Base-by-base conservation (phyloP, 1,284 basidiomycete genomes). In the Agaricales sp. region DNA sequence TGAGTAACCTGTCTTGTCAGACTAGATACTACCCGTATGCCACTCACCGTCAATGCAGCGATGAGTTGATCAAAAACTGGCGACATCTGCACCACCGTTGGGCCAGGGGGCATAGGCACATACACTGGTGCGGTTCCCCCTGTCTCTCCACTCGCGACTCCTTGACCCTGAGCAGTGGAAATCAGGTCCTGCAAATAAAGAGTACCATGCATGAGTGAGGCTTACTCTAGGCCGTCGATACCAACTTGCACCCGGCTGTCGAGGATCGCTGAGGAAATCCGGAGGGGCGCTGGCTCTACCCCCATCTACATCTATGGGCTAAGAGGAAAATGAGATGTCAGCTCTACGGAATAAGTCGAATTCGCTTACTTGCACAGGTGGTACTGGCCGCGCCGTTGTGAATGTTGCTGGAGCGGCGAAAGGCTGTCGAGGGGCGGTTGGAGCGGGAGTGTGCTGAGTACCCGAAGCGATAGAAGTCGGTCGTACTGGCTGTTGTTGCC, bases 31-130 rank as follows among this genome's bases (percentile, higher is more conserved):
- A 19, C 6, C 3, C 45, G 18, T 52, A 23, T 3, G 50, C 46
- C n/a, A 55, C 20, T 75, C 54, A 49, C 64, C 65, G 50, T 75
- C 73, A 25, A 76, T 70, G 3, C 68, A 60, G 20, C 53, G 51
- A 43, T 43, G 38, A 76, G 54, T 16, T 71, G 66, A 46, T 68
- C 63, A 13, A 59, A 45, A 25, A 55, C 50, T 25, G 61, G 62
- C n/a, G 61, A 59, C 21, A 35, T 35, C n/a, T 35, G 30, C 8
- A 35, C 30, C 30, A n/a, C 30, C 8, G n/a, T n/a, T 2, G 53
- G 38, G 1, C 18, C 39, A 23, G 48, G 26, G 19, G 41, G 41
- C n/a, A 21, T 21, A 21, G 41, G 41, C 11, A n/a, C 20, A 16
- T n/a, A 43, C n/a, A 21, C 41, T 43, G 41, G 20, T 8, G 41